Percentiles rank a stretch among this genome's conserved stretches.
Evolutionary conservation across 1,284 basidiomycete species (phyloP).

Genomic region (Anthracocystis walkeri): DNA sequence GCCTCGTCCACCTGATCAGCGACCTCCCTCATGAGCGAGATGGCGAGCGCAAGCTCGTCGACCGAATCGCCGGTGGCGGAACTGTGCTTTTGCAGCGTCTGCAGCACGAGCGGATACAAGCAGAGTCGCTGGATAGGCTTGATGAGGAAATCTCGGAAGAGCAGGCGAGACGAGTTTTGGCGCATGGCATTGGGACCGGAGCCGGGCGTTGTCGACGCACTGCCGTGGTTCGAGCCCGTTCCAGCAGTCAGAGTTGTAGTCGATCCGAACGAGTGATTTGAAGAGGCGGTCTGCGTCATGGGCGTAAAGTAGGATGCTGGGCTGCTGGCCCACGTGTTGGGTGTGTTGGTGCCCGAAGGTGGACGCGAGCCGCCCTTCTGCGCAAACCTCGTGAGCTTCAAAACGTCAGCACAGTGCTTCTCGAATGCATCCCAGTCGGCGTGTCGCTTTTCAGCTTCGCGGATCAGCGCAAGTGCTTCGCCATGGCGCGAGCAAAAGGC

Average conservation of each 20-base stretch:
- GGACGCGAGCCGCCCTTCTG: constrained; percentile 33
- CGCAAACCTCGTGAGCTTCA: constrained; percentile 31
- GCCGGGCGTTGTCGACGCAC: constrained; percentile 26
- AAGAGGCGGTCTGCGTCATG: constrained; percentile 19
- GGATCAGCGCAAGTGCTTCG: constrained; percentile 64
- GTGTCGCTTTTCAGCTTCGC: constrained; percentile 63
- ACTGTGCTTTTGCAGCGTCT: constrained; percentile 62
- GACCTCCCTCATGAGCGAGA: constrained; percentile 58
- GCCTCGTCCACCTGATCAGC: constrained; percentile 65
- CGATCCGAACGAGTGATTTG: constrained; percentile 20
- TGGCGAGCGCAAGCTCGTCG: constrained; percentile 52
- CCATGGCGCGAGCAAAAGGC: constrained; percentile 67
- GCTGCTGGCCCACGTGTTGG: constrained; percentile 26
- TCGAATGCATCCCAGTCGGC: constrained; percentile 66
- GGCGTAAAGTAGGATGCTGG: constrained; percentile 45
- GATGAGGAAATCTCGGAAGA: constrained; percentile 67
- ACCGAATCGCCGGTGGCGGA: constrained; percentile 29
- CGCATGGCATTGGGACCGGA: constrained; percentile 19
- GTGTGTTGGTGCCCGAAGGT: constrained; percentile 40
- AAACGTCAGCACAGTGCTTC: constrained; percentile 58
- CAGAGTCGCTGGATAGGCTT: constrained; percentile 69
- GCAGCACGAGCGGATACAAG: constrained; percentile 65
- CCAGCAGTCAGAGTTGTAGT: constrained; percentile 23
- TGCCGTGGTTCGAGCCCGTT: constrained; percentile 21
- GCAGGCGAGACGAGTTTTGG: constrained; percentile 51